These are phyloP conservation scores for Pythium graminicola DNA, from an alignment of 352 stramenopile species.

Conservation along the genomic window DNA sequence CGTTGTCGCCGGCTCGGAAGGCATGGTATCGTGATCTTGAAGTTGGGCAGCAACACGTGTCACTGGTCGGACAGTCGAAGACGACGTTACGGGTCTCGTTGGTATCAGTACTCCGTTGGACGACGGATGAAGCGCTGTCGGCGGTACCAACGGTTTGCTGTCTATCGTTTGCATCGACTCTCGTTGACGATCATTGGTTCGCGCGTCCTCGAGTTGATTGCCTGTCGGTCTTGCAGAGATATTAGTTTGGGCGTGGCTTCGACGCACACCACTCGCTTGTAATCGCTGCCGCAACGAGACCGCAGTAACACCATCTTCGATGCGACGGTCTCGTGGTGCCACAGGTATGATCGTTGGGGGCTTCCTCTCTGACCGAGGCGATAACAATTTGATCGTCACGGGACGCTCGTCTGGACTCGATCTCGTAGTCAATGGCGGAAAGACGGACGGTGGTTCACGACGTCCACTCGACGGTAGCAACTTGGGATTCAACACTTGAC, in stretches of 20 bases:
- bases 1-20: background rate
- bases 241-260: conserved; percentile 47
- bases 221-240: conserved; percentile 24
- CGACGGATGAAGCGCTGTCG: conserved; percentile 24
- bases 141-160: conserved; percentile 28
- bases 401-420: background rate
- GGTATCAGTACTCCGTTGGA: conserved; percentile 37
- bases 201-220: conserved; percentile 13
- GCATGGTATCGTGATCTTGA: background rate
- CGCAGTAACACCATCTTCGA: conserved; percentile 1
- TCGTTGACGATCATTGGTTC: background rate
- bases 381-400: background rate
- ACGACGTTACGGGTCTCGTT: conserved; percentile 39
- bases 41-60: background rate
- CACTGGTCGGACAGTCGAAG: conserved; percentile 11
- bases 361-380: background rate
- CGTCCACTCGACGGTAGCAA: background rate
- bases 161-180: conserved; percentile 1
- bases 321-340: background rate
- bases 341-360: background rate
- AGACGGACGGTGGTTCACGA: background rate
- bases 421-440: conserved; percentile 1
- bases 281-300: conserved; percentile 34
- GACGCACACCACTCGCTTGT: conserved; percentile 51
- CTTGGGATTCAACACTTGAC: background rate